phyloP scores from a whole-genome alignment of 495 filamentous ascomycete species.

The Podospora conica region DNA sequence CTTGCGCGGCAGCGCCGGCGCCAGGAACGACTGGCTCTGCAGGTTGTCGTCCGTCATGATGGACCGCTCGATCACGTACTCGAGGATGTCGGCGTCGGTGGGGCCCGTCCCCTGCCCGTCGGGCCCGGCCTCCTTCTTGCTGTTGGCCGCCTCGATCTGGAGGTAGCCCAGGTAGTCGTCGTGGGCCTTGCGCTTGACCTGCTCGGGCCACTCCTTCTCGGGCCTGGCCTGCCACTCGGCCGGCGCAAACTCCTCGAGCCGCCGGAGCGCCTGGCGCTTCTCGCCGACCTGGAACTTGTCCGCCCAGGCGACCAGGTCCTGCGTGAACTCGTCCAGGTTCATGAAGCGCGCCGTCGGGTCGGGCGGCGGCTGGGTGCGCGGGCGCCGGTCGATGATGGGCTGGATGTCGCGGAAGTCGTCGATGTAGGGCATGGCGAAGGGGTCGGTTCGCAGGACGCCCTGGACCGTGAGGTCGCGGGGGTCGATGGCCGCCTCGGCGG shows the following conservation, averaged over 20 bases:
- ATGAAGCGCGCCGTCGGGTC: constrained; percentile 59
- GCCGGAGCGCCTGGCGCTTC: constrained; percentile 23
- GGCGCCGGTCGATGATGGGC: constrained; percentile 63
- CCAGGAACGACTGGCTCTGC: constrained; percentile 34
- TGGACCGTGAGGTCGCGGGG: constrained; percentile 69
- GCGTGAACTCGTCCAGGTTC: constrained; percentile 55
- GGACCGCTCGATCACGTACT: constrained; percentile 38
- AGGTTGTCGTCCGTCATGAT: constrained; percentile 30
- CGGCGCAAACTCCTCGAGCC: constrained; percentile 38
- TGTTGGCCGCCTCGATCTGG: constrained; percentile 26
- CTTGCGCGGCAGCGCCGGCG: constrained; percentile 37
- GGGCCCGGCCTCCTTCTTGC: constrained; percentile 39
- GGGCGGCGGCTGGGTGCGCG: constrained; percentile 27
- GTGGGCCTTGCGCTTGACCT: constrained; percentile 26
- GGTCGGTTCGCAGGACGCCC: constrained; percentile 61
- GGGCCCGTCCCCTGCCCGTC: constrained; percentile 43
- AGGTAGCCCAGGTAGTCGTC: constrained; percentile 29
- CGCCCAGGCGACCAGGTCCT: constrained; percentile 45
- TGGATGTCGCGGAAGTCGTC: constrained; percentile 78
- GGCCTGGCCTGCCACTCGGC: constrained; percentile 21
- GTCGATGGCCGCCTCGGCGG: constrained; percentile 77
- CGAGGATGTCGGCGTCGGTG: constrained; percentile 33
- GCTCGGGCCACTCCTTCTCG: constrained; percentile 26
- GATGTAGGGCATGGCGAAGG: constrained; percentile 66
- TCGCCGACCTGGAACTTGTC: constrained; percentile 22